These are phyloP conservation scores for Eucalyptus regnans DNA, from an alignment of 345 rosid species.

Conservation along the genomic window DNA sequence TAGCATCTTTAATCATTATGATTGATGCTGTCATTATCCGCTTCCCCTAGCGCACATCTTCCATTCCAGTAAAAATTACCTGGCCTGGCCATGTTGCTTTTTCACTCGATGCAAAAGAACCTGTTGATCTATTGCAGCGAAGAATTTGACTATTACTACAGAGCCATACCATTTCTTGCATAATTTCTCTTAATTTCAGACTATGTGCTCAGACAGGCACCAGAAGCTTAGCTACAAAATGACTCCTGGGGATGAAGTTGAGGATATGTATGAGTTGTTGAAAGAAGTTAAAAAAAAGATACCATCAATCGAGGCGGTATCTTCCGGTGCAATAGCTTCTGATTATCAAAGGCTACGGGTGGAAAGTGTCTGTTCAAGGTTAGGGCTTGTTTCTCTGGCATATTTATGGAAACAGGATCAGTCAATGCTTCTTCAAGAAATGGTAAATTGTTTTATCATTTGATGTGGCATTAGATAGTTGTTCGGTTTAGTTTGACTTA, in stretches of 20 bases:
- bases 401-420: constrained; percentile 98
- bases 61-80: not conserved
- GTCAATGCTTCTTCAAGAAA: constrained; percentile 83
- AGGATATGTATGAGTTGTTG: constrained; percentile 78
- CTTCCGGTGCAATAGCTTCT: constrained; percentile 97
- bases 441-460: constrained; percentile 42
- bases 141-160: not conserved
- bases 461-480: not conserved
- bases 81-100: not conserved
- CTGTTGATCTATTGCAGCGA: not conserved
- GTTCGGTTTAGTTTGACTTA: not conserved
- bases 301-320: constrained; percentile 70
- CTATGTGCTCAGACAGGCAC: constrained; percentile 27
- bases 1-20: not conserved
- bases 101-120: not conserved
- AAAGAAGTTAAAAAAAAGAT: constrained; percentile 78
- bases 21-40: not conserved
- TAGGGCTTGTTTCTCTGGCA: constrained; percentile 96
- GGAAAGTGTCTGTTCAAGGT: constrained; percentile 94
- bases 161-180: not conserved
- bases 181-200: not conserved
- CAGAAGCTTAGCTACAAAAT: constrained; percentile 56
- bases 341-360: constrained; percentile 93
- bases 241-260: constrained; percentile 86
- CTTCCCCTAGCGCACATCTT: not conserved